Evolutionary conservation across 495 filamentous ascomycete species (phyloP).

Genomic region (Penicillium paxilli): DNA sequence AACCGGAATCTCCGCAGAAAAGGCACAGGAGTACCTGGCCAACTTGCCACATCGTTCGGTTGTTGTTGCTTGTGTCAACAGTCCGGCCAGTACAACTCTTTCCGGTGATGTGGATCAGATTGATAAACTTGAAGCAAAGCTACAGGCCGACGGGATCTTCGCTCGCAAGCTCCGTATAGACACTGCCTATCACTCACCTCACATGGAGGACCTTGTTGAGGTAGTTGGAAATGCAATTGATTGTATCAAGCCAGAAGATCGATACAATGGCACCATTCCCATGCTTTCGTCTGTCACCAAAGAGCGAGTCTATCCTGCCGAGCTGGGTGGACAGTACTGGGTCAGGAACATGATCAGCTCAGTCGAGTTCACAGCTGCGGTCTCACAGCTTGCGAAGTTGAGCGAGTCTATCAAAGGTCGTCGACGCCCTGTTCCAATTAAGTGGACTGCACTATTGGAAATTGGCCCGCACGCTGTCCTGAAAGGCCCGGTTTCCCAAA

Average conservation of each 20-base stretch:
- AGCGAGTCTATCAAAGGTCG: conserved; percentile 21
- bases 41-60: conserved; percentile 3
- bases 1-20: conserved; percentile 18
- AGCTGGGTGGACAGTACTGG: conserved; percentile 39
- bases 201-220: conserved; percentile 35
- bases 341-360: conserved; percentile 41
- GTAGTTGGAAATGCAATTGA: conserved; percentile 17
- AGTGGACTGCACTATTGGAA: conserved; percentile 39
- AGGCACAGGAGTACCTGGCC: conserved; percentile 23
- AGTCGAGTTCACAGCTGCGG: conserved; percentile 43
- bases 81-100: conserved; percentile 42
- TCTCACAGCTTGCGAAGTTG: conserved; percentile 12
- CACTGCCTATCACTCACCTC: conserved; percentile 57
- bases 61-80: conserved; percentile 49
- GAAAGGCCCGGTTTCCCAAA: conserved; percentile 59
- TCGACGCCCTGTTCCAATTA: conserved; percentile 17
- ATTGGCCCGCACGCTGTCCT: conserved; percentile 62
- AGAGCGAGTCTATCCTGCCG: conserved; percentile 13
- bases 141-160: conserved; percentile 39
- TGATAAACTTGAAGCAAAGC: conserved; percentile 22
- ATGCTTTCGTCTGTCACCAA: conserved; percentile 44
- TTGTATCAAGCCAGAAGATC: conserved; percentile 17
- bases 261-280: conserved; percentile 14
- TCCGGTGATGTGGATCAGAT: conserved; percentile 42
- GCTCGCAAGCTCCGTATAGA: conserved; percentile 44